Conservation (phyloP, 179 eudicot species). For the Beta lomatogona region DNA sequence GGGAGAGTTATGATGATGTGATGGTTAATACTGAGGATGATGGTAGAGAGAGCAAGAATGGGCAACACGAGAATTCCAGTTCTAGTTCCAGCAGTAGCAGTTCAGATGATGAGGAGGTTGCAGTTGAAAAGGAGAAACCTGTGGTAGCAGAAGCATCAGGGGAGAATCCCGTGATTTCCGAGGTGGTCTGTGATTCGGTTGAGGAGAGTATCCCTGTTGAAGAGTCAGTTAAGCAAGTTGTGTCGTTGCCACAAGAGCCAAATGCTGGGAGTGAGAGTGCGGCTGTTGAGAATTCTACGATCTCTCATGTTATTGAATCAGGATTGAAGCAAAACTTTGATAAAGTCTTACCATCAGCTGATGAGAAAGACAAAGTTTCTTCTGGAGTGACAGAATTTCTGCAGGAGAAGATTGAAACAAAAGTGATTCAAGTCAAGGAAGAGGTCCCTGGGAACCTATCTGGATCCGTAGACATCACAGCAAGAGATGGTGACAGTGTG, state of each 20-base stretch:
- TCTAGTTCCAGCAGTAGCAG: slow-evolving; percentile 44
- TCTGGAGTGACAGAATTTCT: slow-evolving; percentile 26
- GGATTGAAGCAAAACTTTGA: slow-evolving; percentile 36
- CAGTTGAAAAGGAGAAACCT: slow-evolving; percentile 41
- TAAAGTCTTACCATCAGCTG: slow-evolving; percentile 25
- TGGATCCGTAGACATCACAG: slow-evolving; percentile 14
- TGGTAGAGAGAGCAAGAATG: slow-evolving; percentile 27
- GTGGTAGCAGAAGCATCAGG: slow-evolving; percentile 34
- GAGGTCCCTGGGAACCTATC: slow-evolving; percentile 19
- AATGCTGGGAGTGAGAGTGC: slow-evolving; percentile 30
- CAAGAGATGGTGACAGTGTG: slow-evolving; percentile 38
- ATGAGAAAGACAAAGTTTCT: slow-evolving; percentile 35
- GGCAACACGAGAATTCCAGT: slow-evolving; percentile 31
- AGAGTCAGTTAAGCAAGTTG: slow-evolving; percentile 44
- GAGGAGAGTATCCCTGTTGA: slow-evolving; percentile 35
- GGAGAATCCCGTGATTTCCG: slow-evolving; percentile 18
- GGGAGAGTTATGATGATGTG: slow-evolving; percentile 35
- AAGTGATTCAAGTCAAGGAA: slow-evolving; percentile 28
- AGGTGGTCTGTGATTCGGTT: slow-evolving; percentile 1
- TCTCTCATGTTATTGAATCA: slow-evolving; percentile 31
- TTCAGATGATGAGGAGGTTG: slow-evolving; percentile 63
- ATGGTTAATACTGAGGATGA: slow-evolving; percentile 26
- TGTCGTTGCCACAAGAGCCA: slow-evolving; percentile 25
- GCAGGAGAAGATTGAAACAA: slow-evolving; percentile 36
- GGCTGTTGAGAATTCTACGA: slow-evolving; percentile 20